A percentile compares a stretch with the other conserved stretches of the same genome.
These are phyloP conservation scores for Diutina sp. DNA, from an alignment of 1,139 yeast genomes.

Conservation along the genomic window DNA sequence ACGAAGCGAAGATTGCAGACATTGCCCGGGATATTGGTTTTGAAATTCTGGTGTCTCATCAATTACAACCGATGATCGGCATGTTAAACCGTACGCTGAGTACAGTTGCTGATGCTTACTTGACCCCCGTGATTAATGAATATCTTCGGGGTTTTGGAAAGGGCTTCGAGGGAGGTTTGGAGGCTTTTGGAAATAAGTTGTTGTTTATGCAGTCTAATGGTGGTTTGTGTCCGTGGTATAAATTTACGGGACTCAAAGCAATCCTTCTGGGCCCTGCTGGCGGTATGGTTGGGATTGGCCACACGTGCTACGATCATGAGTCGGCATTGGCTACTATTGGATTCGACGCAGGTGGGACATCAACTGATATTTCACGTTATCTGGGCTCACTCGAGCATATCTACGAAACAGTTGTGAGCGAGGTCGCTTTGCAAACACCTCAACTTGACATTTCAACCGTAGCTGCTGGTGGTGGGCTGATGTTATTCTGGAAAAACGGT, in stretches of 20 bases:
- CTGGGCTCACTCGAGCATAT: conserved; percentile 35
- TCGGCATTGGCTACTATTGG: conserved; percentile 36
- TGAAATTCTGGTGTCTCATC: conserved; percentile 46
- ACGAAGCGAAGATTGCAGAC: conserved; percentile 22
- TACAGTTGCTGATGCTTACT: conserved; percentile 63
- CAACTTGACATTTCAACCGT: conserved; percentile 46
- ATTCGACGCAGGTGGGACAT: conserved; percentile 52
- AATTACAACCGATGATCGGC: conserved; percentile 64
- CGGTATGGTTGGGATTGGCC: conserved; percentile 44
- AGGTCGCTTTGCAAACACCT: conserved; percentile 43
- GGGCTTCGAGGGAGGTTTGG: conserved; percentile 37
- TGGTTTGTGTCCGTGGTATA: conserved; percentile 34
- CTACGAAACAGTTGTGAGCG: conserved; percentile 43
- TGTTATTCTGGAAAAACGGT: conserved; percentile 35
- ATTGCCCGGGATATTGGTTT: conserved; percentile 26
- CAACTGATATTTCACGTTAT: conserved; percentile 42
- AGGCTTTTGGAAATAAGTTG: conserved; percentile 22
- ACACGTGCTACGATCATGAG: conserved; percentile 30
- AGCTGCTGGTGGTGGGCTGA: conserved; percentile 52
- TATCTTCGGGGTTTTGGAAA: conserved; percentile 46
- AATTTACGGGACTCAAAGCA: conserved; percentile 39
- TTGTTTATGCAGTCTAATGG: conserved; percentile 52
- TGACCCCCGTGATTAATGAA: conserved; percentile 58
- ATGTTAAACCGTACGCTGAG: conserved; percentile 61
- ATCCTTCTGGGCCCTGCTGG: conserved; percentile 49